Evolutionary conservation across 306 rosid species (phyloP).

Genomic region (Aeschynomene evenia): DNA sequence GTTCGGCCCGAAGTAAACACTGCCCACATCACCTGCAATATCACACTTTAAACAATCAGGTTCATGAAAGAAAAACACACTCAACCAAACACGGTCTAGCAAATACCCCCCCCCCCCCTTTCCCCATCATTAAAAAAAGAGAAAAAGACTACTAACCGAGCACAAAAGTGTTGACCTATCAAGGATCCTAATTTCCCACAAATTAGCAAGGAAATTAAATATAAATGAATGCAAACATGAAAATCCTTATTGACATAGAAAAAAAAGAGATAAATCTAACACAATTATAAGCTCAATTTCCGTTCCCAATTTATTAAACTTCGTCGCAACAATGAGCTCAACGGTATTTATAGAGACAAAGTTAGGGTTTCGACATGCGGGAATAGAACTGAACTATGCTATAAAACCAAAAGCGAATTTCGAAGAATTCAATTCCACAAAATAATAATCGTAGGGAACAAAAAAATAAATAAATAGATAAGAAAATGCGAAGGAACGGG

Average conservation of each 20-base stretch:
- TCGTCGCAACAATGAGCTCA: not conserved
- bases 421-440: not conserved
- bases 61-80: not conserved
- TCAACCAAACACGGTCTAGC: not conserved
- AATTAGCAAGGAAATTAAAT: not conserved
- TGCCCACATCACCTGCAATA: constrained; percentile 92
- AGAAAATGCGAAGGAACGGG: not conserved
- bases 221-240: not conserved
- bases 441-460: not conserved
- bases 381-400: not conserved
- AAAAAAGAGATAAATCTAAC: not conserved
- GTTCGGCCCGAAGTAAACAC: constrained; percentile 96
- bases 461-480: not conserved
- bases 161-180: not conserved
- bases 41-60: constrained; percentile 13
- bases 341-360: not conserved
- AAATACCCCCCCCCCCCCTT: no score
- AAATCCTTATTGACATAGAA: not conserved
- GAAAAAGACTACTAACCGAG: not conserved
- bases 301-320: not conserved
- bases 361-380: constrained; percentile 38
- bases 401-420: not conserved
- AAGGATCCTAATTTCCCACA: not conserved
- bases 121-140: no score
- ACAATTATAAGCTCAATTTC: not conserved